phyloP scores from a whole-genome alignment of 106 monocot species.

The Phalaenopsis equestris region DNA sequence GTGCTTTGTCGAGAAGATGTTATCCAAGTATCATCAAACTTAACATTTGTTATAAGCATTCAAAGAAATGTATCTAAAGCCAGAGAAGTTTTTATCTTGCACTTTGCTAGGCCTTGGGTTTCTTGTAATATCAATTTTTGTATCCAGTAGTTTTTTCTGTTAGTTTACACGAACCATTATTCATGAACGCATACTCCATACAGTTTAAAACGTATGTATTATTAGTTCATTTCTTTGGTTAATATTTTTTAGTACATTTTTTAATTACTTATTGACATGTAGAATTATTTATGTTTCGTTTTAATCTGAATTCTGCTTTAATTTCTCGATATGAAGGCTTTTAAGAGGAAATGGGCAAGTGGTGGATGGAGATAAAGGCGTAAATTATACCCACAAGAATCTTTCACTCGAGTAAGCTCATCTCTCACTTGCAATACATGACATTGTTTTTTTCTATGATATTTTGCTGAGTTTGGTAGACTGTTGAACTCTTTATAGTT shows the following conservation, averaged over 20 bases:
- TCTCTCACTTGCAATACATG: not conserved
- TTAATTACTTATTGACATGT: not conserved
- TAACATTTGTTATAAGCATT: no score
- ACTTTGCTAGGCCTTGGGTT: not conserved
- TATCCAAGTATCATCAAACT: no score
- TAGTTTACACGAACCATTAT: not conserved
- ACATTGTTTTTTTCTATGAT: no score
- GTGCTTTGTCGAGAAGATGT: no score
- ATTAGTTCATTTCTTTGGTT: not conserved
- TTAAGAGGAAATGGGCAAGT: conserved; percentile 82
- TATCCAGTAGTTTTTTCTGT: not conserved
- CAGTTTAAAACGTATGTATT: not conserved
- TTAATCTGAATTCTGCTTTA: not conserved
- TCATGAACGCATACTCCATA: not conserved
- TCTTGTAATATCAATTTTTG: not conserved
- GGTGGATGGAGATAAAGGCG: conserved; percentile 83
- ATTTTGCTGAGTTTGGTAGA: no score
- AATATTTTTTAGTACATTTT: not conserved
- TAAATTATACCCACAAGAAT: conserved; percentile 76
- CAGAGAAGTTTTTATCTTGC: no score
- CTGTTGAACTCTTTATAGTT: no score
- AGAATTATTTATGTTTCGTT: not conserved
- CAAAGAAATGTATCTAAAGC: no score
- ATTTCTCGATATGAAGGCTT: conserved; percentile 32
- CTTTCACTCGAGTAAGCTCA: conserved; percentile 41